phyloP scores from a whole-genome alignment of 176 grass and related monocot genomes.

The Tillandsia leiboldiana region DNA sequence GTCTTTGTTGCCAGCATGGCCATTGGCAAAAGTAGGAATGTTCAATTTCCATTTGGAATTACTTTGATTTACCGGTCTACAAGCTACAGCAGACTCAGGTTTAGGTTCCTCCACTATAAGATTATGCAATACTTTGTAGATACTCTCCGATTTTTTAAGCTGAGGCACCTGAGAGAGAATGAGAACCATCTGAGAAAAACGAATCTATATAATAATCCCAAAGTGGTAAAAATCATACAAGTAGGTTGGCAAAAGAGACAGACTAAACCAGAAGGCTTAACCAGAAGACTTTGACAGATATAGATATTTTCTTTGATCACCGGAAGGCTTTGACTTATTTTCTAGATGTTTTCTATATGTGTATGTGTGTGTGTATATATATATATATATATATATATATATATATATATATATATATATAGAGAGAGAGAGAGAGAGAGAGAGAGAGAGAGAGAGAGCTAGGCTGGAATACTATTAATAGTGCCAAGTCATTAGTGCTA shows the following conservation, averaged over 20 bases:
- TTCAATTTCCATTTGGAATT: conserved; percentile 5
- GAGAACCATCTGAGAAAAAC: neutral
- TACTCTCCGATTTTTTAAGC: neutral
- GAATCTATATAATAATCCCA: neutral
- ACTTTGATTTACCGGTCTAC: neutral
- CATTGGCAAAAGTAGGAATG: neutral
- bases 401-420: no score
- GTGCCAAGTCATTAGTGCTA: no score
- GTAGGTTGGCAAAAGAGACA: neutral
- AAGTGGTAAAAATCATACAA: neutral
- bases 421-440: no score
- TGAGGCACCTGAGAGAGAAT: conserved; percentile 14
- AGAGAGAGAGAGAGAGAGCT: no score
- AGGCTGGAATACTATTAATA: no score
- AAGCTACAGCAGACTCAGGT: neutral
- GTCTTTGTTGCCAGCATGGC: neutral
- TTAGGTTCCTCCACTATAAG: neutral
- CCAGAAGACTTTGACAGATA: neutral
- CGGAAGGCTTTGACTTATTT: no score
- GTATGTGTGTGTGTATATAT: no score
- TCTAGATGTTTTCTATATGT: no score
- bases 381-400: no score
- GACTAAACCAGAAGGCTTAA: neutral
- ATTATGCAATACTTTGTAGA: conserved; percentile 11
- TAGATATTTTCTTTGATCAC: neutral